These are phyloP conservation scores for Sorghum bicolor DNA, from an alignment of 176 grass and related monocot species.

Conservation along the genomic window DNA sequence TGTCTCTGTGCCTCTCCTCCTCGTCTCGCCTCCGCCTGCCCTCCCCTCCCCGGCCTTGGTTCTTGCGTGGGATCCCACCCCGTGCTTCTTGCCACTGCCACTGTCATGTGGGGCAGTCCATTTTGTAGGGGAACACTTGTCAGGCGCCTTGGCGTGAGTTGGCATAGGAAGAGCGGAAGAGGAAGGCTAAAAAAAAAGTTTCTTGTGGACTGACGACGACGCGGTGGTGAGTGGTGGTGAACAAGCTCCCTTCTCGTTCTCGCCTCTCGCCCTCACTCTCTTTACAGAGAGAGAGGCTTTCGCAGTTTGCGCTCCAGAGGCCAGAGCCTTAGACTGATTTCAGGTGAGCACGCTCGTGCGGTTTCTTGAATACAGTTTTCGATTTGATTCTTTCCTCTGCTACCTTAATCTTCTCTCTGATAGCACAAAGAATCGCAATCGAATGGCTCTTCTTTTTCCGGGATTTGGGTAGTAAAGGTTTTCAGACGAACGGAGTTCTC, in stretches of 20 bases:
- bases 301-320: not conserved
- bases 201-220: not conserved
- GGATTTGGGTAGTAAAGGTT: not conserved
- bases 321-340: not conserved
- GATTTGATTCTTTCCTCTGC: not conserved
- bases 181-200: not conserved
- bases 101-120: not conserved
- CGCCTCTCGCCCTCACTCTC: not conserved
- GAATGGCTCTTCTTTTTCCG: not conserved
- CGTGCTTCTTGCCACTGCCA: no score
- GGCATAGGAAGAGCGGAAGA: no score
- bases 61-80: no score
- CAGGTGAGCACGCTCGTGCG: conserved; percentile 26
- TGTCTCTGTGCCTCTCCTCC: not conserved
- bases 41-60: not conserved
- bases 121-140: not conserved
- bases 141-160: not conserved
- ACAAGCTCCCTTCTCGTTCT: not conserved
- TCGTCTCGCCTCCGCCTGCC: not conserved
- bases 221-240: not conserved
- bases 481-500: not conserved
- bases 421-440: no score
- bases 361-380: not conserved
- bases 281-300: not conserved
- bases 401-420: not conserved